phyloP scores from a whole-genome alignment of 441 rosid genomes.

The Erodium moschatum region DNA sequence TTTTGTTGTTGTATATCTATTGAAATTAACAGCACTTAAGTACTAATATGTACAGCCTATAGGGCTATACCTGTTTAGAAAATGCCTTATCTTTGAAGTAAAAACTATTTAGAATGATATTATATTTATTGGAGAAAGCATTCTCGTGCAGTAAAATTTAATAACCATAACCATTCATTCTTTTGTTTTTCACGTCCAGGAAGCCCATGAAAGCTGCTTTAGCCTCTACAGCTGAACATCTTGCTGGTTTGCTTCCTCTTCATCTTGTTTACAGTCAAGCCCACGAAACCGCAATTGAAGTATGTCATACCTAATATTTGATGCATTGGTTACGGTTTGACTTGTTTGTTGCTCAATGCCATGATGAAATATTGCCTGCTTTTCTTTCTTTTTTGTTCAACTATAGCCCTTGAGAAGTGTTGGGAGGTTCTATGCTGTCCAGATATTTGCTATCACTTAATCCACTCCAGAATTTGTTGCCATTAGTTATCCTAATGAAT shows the following conservation, averaged over 20 bases:
- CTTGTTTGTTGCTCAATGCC: neutral
- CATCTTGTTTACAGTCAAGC: conserved; percentile 95
- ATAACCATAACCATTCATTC: neutral
- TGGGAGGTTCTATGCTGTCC: neutral
- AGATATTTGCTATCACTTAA: conserved; percentile 7
- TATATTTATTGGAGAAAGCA: neutral
- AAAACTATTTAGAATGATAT: neutral
- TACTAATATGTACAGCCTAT: neutral
- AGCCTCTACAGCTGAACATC: conserved; percentile 87
- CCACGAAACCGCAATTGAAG: conserved; percentile 96
- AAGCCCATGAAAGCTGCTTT: conserved; percentile 82
- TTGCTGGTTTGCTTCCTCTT: conserved; percentile 96
- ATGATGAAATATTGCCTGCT: conserved; percentile 5
- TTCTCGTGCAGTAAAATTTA: neutral
- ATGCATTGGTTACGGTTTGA: conserved; percentile 1
- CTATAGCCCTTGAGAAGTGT: neutral
- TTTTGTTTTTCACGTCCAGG: conserved; percentile 34
- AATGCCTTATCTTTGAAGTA: neutral
- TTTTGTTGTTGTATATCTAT: neutral
- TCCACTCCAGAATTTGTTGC: neutral
- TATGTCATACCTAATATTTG: conserved; percentile 24
- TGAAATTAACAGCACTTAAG: neutral
- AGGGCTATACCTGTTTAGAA: neutral
- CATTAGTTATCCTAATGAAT: neutral
- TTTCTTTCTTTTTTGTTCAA: neutral